Base-by-base conservation (phyloP, 257 asterid genomes). In the Salvia rosmarinus region DNA sequence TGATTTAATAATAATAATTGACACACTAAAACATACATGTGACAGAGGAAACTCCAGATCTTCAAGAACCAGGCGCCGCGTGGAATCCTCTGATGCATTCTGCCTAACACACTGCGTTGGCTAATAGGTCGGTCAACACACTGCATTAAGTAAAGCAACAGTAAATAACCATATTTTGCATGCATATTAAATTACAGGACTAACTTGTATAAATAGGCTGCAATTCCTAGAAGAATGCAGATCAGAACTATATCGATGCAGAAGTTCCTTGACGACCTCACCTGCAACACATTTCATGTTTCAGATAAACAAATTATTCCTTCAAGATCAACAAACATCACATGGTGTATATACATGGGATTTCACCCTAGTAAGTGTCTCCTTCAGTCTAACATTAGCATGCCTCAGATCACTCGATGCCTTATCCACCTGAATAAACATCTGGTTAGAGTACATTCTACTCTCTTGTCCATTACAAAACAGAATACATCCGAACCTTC, bases 191-290 rank as follows among this genome's bases (percentile, higher is more conserved):
- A 20, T 13, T 19, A 52, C 55, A 68, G 7, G 65, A 83, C 99
- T 88, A 71, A 94, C 99, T 91, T 88, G 88, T 89, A 91, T 43
- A 95, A 72, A 75, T 91, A 95, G 70, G 86, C 62, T 14, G 84
- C 84, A 68, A 95, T 88, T 63, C 98, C 99, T 68, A 95, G 88
- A 78, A 95, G 79, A 71, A 91, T 57, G 74, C 93, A 86, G 6
- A 89, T 1, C 64, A 94, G 89, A 73, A 87, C 76, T 76, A 91
- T 82, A 65, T 95, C 98, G 9, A 91, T 84, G 72, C 81, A 77
- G 85, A 94, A 76, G 74, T 85, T 95, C 69, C 72, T 83, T 10
- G 83, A 86, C 32, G 98, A 91, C 79, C 99, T 80, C 76, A 89
- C 68, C 96, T 93, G 95, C 65, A 78, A 68, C 17, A 35, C 5